Evolutionary conservation across 768 basidiomycete species (phyloP).

Genomic region (Coprinopsis cinerea): DNA sequence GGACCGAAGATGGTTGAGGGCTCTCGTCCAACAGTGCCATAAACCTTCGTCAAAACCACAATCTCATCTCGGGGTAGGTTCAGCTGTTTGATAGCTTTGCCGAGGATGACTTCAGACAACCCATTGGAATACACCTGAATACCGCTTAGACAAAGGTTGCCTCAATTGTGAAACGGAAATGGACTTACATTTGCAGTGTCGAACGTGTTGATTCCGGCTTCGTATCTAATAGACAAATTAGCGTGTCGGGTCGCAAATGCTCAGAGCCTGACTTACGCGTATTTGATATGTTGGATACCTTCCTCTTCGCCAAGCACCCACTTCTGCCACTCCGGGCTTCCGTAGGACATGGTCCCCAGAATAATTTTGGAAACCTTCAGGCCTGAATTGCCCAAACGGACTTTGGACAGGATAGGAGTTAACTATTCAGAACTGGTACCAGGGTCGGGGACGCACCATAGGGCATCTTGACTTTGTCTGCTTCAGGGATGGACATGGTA

Average conservation of each 20-base stretch:
- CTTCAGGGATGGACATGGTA: slow-evolving; percentile 2
- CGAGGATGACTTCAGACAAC: slow-evolving; percentile 57
- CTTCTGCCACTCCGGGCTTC: slow-evolving; percentile 43
- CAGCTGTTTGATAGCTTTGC: slow-evolving; percentile 63
- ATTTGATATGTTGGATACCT: slow-evolving; percentile 47
- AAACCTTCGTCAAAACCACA: slow-evolving; percentile 78
- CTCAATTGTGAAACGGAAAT: background rate
- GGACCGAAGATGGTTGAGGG: slow-evolving; percentile 10
- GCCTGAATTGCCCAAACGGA: slow-evolving; percentile 46
- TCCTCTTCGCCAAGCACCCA: slow-evolving; percentile 46
- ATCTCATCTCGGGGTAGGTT: slow-evolving; percentile 65
- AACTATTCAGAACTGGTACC: too few species aligned
- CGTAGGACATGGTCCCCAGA: slow-evolving; percentile 59
- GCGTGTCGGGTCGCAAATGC: background rate
- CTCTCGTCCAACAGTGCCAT: slow-evolving; percentile 24
- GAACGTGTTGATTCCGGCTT: slow-evolving; percentile 57
- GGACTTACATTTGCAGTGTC: slow-evolving; percentile 45
- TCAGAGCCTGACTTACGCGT: slow-evolving; percentile 24
- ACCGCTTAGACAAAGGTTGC: background rate
- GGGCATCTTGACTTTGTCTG: slow-evolving; percentile 9
- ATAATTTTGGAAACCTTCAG: slow-evolving; percentile 63
- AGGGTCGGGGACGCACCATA: slow-evolving; percentile 7
- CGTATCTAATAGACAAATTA: slow-evolving; percentile 35
- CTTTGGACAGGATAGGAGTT: slow-evolving; percentile 20
- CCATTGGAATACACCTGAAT: slow-evolving; percentile 60